Percentiles rank a stretch among this genome's conserved stretches.
Evolutionary conservation across 495 filamentous ascomycete species (phyloP).

Genomic region (Pyrenula massariospora): DNA sequence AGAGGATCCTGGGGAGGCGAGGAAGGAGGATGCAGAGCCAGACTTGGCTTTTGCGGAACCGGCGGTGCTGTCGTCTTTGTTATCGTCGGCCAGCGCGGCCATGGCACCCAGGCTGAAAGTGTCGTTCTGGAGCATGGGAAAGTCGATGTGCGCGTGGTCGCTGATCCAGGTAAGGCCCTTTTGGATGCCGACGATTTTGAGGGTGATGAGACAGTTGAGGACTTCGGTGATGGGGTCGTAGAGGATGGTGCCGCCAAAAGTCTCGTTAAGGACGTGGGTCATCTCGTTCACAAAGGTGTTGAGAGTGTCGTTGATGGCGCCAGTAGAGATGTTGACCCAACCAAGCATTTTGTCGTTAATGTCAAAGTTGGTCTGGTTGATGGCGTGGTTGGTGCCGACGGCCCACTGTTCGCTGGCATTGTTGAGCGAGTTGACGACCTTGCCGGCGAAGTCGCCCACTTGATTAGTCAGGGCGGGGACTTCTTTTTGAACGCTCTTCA

Average conservation of each 20-base stretch:
- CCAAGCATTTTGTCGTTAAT: conserved; percentile 80
- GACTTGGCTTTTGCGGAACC: neutral
- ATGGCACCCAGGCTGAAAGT: conserved; percentile 1
- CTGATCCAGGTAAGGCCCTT: conserved; percentile 81
- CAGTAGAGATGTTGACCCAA: conserved; percentile 76
- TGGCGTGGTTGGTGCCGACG: conserved; percentile 58
- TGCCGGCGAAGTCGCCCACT: conserved; percentile 70
- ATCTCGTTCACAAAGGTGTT: conserved; percentile 70
- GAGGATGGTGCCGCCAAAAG: conserved; percentile 73
- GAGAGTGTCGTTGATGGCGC: conserved; percentile 73
- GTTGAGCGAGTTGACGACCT: conserved; percentile 61
- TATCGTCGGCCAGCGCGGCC: neutral
- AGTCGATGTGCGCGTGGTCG: conserved; percentile 70
- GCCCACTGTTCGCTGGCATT: conserved; percentile 72
- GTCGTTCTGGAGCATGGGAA: conserved; percentile 60
- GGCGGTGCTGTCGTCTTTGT: neutral
- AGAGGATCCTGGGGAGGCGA: conserved; percentile 53
- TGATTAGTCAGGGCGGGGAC: conserved; percentile 64
- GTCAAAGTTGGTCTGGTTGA: conserved; percentile 51
- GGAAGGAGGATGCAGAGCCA: conserved; percentile 39
- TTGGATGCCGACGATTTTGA: conserved; percentile 66
- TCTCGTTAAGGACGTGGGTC: conserved; percentile 52
- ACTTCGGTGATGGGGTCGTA: conserved; percentile 60
- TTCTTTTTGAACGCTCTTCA: conserved; percentile 59
- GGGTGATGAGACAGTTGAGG: conserved; percentile 61